Base-by-base conservation (phyloP, 2,329 filamentous ascomycete species). In the Trichoderma atrobrunneum region DNA sequence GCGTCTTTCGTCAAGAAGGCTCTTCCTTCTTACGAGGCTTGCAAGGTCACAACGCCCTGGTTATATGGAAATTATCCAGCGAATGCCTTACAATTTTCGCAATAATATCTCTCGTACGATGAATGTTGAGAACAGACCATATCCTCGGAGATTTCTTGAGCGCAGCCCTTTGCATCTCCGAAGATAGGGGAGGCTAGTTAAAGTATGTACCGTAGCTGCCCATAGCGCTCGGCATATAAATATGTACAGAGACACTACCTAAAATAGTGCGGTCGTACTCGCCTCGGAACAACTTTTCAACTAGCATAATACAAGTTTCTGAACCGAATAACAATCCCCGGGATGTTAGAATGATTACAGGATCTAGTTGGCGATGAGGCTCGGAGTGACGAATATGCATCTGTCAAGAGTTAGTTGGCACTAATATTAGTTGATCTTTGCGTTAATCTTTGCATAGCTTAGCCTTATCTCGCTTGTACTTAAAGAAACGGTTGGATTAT, bases 391-490 rank as follows among this genome's bases (percentile, higher is more conserved):
- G 12, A 11, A 24, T 24, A 21, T 24, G 10, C 21, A 24, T 3
- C 21, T 54, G 5, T 21, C 18, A 21, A 24, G 48, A 54, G n/a
- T 24, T 12, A 54, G 5, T 14, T 24, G 3, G 18, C 6, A 12
- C 11, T n/a, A n/a, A n/a, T n/a, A 24, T 14, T 21, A 24, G 48
- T 54, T 54, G 21, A 54, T 12, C n/a, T 54, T 14, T 14, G 11
- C 11, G n/a, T 54, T 24, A 2, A 54, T 21, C 11, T 14, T 14
- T 24, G n/a, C n/a, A 12, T 54, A 3, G 3, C 3, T 21, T 14
- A 54, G 48, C n/a, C 2, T 7, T 0, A 0, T 24, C 21, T 12
- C 10, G 14, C n/a, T 5, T 24, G 2, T 7, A 7, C 21, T 3
- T 7, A 7, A 11, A 7, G 11, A 24, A 24, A 7, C 5, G 14